Evolutionary conservation across 2,329 filamentous ascomycete genomes (phyloP), one percentile per base, ranked within the genome.

Genomic region (Xylariaceae sp.): DNA sequence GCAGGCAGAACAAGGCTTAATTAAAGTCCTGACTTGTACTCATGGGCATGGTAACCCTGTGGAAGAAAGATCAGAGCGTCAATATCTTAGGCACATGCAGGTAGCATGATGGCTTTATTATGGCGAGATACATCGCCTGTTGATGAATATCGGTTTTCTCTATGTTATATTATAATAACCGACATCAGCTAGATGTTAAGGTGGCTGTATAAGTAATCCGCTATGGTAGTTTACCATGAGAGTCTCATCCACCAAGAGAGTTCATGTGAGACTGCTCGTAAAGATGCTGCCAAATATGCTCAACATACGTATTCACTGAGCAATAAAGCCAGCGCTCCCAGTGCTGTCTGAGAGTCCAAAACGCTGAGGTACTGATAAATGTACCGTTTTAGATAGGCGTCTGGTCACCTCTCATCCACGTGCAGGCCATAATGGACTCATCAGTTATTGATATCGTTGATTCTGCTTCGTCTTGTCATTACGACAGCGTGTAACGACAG

Each of bases 1-100:
- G 31, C 21, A 29, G 31, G 19, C 9, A 8, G 16, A 29, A 37
- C 36, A 44, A 50, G 50, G 33, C 50, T 54, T 23, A 50, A 46
- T 19, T 24, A 28, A 28, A 29, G 36, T 36, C n/a, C 50, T 40
- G 21, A 12, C 29, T 43, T 43, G 19, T 46, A 28, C 21, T 23
- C 19, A 34, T 31, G 16, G 21, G 14, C 6, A 16, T 17, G n/a
- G 21, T 11, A 39, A 14, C 8, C n/a, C 16, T 28, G 28, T 40
- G 43, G 19, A 53, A 24, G 29, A 43, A 36, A 17, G n/a, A n/a
- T n/a, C n/a, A n/a, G n/a, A n/a, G n/a, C n/a, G n/a, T n/a, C n/a
- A n/a, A n/a, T n/a, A n/a, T n/a, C 24, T n/a, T 4, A 40, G 11
- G 31, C 23, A 21, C 28, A 19, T 46, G 34, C 28, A 52, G 48